Base-by-base conservation (phyloP, 2,329 filamentous ascomycete species). In the Incumbomyces lentus region DNA sequence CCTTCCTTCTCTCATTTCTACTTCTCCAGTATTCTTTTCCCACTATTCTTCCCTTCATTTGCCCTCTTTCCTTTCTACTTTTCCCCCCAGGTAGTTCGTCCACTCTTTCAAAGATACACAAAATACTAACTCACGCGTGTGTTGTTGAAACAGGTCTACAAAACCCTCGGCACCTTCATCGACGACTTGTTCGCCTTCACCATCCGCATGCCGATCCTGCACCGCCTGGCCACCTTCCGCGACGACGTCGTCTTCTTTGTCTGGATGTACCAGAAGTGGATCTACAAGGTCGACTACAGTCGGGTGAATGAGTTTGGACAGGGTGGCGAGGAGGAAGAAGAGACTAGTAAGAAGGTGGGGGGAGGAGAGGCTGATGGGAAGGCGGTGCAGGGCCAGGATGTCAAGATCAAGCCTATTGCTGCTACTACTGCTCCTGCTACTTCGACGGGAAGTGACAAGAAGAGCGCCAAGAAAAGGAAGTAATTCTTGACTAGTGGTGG, bases 171-270 rank as follows among this genome's bases (percentile, higher is more conserved):
- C 71, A 96, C 92, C 4, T 98, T 98, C 65, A 96, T 98, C 64
- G 92, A 98, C 66, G 92, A 98, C 62, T 73, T 98, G 29, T 98
- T 98, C 62, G 92, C 92, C 2, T 98, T 96, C 61, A 98, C 92
- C 33, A 95, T 98, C 72, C 96, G 96, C 71, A 98, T 98, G 92
- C 92, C 92, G 1, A 79, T 89, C 52, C 74, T 98, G 43, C 92
- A 98, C 66, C 80, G 92, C 13, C 73, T 98, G 42, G 88, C 92
- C 1, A 96, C 92, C 0, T 76, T 98, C 53, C 77, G 92, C 50
- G 92, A 98, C 63, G 92, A 98, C 61, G 75, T 98, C 55, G 96
- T 98, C 62, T 98, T 98, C 75, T 98, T 98, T 63, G 75, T 98
- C 49, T 98, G 95, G 69, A 58, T 98, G 3, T 98, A 98, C 68